Percentiles rank a stretch among this genome's conserved stretches.
Evolutionary conservation across 2,329 filamentous ascomycete genomes (phyloP).

Genomic region (Aspergillus candidus): DNA sequence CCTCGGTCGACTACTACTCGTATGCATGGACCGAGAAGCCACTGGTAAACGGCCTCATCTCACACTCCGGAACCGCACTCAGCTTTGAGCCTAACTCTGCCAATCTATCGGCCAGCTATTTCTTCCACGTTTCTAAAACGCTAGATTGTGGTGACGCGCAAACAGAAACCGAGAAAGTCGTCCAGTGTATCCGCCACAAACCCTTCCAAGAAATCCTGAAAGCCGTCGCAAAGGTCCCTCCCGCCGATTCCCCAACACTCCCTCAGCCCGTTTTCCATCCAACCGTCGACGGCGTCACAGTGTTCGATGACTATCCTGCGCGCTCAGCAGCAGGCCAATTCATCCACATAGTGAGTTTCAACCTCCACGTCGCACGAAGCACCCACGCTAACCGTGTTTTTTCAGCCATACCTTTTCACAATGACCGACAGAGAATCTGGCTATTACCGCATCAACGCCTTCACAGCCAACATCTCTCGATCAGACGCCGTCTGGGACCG

Average conservation of each 20-base stretch:
- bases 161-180: conserved; percentile 19
- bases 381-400: background rate
- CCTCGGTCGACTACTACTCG: conserved; percentile 25
- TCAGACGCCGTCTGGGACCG: conserved; percentile 33
- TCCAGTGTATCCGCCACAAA: conserved; percentile 37
- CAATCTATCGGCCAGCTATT: conserved; percentile 34
- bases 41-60: conserved; percentile 33
- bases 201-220: conserved; percentile 33
- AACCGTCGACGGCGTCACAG: conserved; percentile 34
- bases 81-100: conserved; percentile 41
- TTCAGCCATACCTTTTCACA: conserved; percentile 38
- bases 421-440: conserved; percentile 45
- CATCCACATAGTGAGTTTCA: conserved; percentile 27
- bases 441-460: conserved; percentile 44
- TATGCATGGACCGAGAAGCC: conserved; percentile 32
- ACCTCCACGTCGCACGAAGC: background rate
- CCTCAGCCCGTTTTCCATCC: conserved; percentile 38
- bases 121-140: conserved; percentile 36
- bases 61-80: conserved; percentile 34
- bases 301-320: conserved; percentile 39
- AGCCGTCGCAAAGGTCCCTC: conserved; percentile 32
- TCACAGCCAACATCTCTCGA: conserved; percentile 33
- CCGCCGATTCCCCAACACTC: conserved; percentile 24
- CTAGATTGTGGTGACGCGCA: conserved; percentile 34
- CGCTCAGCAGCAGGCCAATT: conserved; percentile 33